Evolutionary conservation across 1,139 yeast genomes (phyloP), one percentile per base, ranked within the genome.

Genomic region (Suhomyces coccinellae): DNA sequence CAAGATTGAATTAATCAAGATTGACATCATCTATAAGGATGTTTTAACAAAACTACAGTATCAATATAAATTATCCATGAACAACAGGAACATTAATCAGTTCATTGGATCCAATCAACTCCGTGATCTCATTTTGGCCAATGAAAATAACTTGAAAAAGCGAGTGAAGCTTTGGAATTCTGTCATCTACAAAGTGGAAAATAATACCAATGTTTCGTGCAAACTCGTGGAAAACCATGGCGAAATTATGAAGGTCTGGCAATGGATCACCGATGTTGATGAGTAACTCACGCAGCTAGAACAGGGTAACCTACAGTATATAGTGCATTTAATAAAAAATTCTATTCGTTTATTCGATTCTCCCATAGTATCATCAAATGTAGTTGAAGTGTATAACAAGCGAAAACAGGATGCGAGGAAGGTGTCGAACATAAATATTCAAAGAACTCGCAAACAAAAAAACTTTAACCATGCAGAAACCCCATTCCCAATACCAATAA

Each of bases 231-330:
- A 90, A 59, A 73, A 83, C 35, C 87, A 85, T 55, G 97, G 97
- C 5, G 97, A 89, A 54, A 85, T 89, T 49, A 81, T 86, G 81
- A 82, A 83, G 57, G 89, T 88, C 28, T 89, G 96, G 96, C 89
- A 88, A 59, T 90, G 96, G 96, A 74, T 84, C 27, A 81, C 87
- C 12, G 77, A 71, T 34, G 49, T 46, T 39, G 44, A 44, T 9
- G 44, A 44, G 16, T 41, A 28, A 33, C 3, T 26, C 28, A 13
- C 30, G 43, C 33, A 40, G 14, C 7, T 14, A 26, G 30, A 26
- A 24, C 13, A 14, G 22, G 14, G 9, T 20, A 8, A 8, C 14
- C 36, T 14, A 31, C 29, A 40, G 43, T 40, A 35, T 31, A 40
- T 40, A 40, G 43, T 26, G 33, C 42, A 33, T 27, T 38, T 28